Evolutionary conservation across 2,329 filamentous ascomycete species (phyloP).

Genomic region (Fusarium ambrosium): DNA sequence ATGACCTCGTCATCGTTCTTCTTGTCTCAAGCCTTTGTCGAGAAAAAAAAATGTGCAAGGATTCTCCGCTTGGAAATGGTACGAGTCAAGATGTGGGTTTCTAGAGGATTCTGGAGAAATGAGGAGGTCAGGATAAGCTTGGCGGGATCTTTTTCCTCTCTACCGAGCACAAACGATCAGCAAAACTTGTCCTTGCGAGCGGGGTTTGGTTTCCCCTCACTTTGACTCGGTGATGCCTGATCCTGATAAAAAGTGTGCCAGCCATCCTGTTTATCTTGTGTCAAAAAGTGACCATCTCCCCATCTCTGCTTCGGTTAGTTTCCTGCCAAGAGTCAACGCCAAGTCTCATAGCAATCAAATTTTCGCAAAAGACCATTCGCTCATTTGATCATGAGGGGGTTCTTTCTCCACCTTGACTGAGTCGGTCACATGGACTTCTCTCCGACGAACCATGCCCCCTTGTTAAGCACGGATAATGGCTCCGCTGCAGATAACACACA

Average conservation of each 20-base stretch:
- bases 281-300: background rate
- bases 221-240: background rate
- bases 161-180: background rate
- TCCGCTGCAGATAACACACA: background rate
- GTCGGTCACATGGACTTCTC: slow-evolving; percentile 5
- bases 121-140: slow-evolving; percentile 7
- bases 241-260: background rate
- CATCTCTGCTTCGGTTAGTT: background rate
- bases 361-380: background rate
- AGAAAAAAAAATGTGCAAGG: background rate
- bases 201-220: background rate
- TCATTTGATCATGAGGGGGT: background rate
- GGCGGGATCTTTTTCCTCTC: background rate
- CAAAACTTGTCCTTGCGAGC: background rate
- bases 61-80: background rate
- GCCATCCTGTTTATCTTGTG: background rate
- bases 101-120: background rate
- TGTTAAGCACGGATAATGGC: background rate
- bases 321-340: background rate
- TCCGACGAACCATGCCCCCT: background rate
- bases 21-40: background rate
- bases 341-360: slow-evolving; percentile 6
- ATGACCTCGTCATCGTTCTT: background rate
- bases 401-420: background rate
- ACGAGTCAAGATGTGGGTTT: background rate